phyloP scores from a whole-genome alignment of 345 rosid genomes.

The Dimocarpus longan region DNA sequence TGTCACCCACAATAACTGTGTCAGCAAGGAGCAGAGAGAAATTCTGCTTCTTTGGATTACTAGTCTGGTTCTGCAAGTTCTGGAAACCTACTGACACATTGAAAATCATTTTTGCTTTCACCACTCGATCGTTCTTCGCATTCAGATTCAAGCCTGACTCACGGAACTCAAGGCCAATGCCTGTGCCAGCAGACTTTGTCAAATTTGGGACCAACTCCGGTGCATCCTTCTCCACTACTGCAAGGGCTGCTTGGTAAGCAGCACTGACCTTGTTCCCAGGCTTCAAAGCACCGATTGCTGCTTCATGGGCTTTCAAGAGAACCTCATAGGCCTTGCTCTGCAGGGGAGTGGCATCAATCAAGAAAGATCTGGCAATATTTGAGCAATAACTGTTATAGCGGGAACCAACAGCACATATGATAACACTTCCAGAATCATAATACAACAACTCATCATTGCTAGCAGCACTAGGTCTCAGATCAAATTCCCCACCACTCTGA shows the following conservation, averaged over 20 bases:
- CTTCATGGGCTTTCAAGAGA: conserved; percentile 91
- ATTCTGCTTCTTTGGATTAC: conserved; percentile 60
- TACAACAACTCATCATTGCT: conserved; percentile 79
- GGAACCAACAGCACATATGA: conserved; percentile 84
- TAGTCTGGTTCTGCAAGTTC: conserved; percentile 63
- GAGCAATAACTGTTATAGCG: conserved; percentile 93
- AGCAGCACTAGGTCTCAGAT: conserved; percentile 92
- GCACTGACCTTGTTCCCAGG: conserved; percentile 68
- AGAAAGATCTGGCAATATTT: conserved; percentile 76
- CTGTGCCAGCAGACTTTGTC: conserved; percentile 95
- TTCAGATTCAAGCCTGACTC: conserved; percentile 84
- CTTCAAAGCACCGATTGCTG: conserved; percentile 71
- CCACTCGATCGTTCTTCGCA: conserved; percentile 68
- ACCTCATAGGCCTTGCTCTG: conserved; percentile 93
- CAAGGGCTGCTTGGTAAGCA: conserved; percentile 76
- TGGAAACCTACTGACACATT: conserved; percentile 92
- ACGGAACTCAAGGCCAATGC: conserved; percentile 94
- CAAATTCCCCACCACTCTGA: conserved; percentile 92
- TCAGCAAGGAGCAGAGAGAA: conserved; percentile 86
- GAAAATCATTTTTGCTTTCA: conserved; percentile 73
- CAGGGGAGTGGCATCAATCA: conserved; percentile 79
- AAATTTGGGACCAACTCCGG: conserved; percentile 72
- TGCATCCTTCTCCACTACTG: conserved; percentile 78
- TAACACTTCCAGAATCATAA: conserved; percentile 87
- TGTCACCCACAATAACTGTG: conserved; percentile 75